Percentiles rank a stretch among this genome's conserved stretches.
phyloP scores from a whole-genome alignment of 768 basidiomycete genomes.

The Lenzites betulinus region DNA sequence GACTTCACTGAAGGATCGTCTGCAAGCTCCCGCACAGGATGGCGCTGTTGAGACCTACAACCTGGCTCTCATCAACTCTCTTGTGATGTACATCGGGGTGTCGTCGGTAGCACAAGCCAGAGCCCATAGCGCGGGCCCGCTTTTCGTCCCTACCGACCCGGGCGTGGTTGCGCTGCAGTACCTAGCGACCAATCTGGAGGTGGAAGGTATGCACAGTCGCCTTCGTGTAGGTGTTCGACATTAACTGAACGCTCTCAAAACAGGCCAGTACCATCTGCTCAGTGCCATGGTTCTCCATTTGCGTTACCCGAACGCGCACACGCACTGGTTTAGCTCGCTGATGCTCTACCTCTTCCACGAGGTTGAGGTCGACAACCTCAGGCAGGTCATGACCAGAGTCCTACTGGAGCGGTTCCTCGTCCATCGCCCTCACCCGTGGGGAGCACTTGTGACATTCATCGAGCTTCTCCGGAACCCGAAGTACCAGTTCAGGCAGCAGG shows the following conservation, averaged over 20 bases:
- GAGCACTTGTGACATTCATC: conserved; percentile 90
- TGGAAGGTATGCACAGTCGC: conserved; percentile 68
- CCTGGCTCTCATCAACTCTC: conserved; percentile 85
- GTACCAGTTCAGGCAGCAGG: conserved; percentile 90
- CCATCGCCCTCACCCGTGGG: conserved; percentile 96
- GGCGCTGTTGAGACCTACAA: conserved; percentile 70
- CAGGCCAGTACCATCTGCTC: conserved; percentile 94
- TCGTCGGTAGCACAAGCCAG: conserved; percentile 90
- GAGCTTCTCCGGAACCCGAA: conserved; percentile 88
- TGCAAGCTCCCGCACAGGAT: conserved; percentile 56
- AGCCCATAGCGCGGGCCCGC: conserved; percentile 75
- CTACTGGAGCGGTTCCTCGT: conserved; percentile 93
- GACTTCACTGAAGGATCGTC: conserved; percentile 74
- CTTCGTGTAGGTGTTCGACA: too few species aligned
- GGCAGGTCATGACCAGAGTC: conserved; percentile 84
- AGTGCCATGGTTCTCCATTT: conserved; percentile 93
- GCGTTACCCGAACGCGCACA: conserved; percentile 98
- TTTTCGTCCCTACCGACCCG: conserved; percentile 81
- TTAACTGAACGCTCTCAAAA: neutral
- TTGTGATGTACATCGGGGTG: conserved; percentile 96
- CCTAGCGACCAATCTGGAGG: conserved; percentile 80
- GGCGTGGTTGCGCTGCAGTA: conserved; percentile 85
- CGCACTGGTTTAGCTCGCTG: conserved; percentile 95
- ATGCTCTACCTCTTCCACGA: conserved; percentile 86
- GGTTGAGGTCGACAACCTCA: conserved; percentile 73